Evolutionary conservation across 257 asterid genomes (phyloP).

Genomic region (Ocimum tenuiflorum): DNA sequence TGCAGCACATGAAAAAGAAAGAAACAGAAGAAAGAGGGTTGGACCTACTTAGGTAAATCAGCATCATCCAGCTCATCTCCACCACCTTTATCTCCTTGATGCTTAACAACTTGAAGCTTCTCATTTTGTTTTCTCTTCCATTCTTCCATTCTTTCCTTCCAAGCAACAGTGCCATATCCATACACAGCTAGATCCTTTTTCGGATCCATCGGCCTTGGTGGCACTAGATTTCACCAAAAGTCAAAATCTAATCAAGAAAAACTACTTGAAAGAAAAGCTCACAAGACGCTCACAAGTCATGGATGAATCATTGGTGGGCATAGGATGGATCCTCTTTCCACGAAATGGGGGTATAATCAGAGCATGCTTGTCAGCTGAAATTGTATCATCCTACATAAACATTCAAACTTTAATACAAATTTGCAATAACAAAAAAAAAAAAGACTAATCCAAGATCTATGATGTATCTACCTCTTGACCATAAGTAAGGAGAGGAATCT

Average conservation of each 20-base stretch:
- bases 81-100: slow-evolving; percentile 63
- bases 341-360: slow-evolving; percentile 77
- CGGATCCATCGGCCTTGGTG: slow-evolving; percentile 96
- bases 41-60: too few species aligned
- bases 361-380: slow-evolving; percentile 92
- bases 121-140: slow-evolving; percentile 93
- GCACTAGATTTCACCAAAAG: slow-evolving; percentile 38
- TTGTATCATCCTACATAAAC: slow-evolving; percentile 65
- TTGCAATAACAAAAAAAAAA: too few species aligned
- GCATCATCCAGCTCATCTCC: slow-evolving; percentile 43
- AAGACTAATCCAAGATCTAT: too few species aligned
- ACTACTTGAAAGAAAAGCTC: too few species aligned
- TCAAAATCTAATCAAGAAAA: too few species aligned
- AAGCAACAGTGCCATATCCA: slow-evolving; percentile 92
- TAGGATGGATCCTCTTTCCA: slow-evolving; percentile 73
- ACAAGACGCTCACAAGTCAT: slow-evolving; percentile 27
- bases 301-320: slow-evolving; percentile 63
- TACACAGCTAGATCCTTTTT: slow-evolving; percentile 90
- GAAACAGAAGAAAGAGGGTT: too few species aligned
- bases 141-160: slow-evolving; percentile 99
- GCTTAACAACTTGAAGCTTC: slow-evolving; percentile 86
- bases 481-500: slow-evolving; percentile 87
- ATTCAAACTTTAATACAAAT: too few species aligned
- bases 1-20: too few species aligned
- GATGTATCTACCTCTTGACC: slow-evolving; percentile 74